A percentile compares a stretch with the other conserved stretches of the same genome.
Evolutionary conservation across 305 asterid species (phyloP).

Genomic region (Ruellia speciosa): DNA sequence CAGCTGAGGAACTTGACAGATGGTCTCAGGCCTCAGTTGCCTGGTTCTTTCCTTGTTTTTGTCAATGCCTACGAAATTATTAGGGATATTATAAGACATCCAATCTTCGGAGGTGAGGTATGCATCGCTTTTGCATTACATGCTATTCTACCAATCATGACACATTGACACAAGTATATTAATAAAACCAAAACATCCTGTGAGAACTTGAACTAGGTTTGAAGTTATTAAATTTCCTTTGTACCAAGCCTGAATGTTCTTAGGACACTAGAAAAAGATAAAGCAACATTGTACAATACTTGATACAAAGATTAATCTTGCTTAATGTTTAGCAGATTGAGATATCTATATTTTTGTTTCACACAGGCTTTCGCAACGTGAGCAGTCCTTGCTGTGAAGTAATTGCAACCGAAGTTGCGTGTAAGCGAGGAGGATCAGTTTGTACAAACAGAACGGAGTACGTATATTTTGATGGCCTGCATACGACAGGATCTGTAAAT

Average conservation of each 20-base stretch:
- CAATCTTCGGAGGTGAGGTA: conserved; percentile 10
- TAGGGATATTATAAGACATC: conserved; percentile 39
- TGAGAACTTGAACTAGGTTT: too few species aligned
- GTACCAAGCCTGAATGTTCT: too few species aligned
- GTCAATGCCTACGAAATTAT: conserved; percentile 52
- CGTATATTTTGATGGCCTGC: conserved; percentile 64
- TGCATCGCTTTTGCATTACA: not conserved
- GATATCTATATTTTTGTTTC: not conserved
- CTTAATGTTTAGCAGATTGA: too few species aligned
- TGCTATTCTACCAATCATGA: too few species aligned
- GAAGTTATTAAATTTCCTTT: too few species aligned
- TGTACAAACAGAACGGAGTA: conserved; percentile 37
- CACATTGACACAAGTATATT: too few species aligned
- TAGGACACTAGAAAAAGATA: too few species aligned
- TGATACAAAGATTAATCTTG: too few species aligned
- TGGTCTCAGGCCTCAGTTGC: conserved; percentile 34
- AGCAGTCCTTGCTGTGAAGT: not conserved
- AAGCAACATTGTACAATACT: too few species aligned
- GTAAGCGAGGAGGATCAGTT: conserved; percentile 37
- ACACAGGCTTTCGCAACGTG: not conserved
- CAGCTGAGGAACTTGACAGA: conserved; percentile 38
- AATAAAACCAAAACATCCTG: too few species aligned
- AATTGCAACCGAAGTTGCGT: not conserved
- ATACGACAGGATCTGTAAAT: conserved; percentile 71
- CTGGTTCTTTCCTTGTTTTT: conserved; percentile 43